A percentile compares a stretch with the other conserved stretches of the same genome.
Evolutionary conservation across 805 yeast species (phyloP).

Genomic region (Kockiozyma suomiensis): DNA sequence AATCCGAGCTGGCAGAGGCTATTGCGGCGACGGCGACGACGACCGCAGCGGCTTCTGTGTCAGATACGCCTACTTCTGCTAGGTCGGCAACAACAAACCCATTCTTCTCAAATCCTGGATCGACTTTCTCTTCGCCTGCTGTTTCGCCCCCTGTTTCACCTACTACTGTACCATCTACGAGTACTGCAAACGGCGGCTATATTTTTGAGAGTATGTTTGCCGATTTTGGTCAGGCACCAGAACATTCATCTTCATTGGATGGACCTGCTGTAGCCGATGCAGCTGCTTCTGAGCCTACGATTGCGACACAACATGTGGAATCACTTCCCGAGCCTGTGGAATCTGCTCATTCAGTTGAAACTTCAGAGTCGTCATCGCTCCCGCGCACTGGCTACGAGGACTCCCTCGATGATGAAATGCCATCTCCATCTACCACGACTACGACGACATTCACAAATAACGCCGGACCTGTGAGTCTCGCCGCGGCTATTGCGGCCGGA

Average conservation of each 20-base stretch:
- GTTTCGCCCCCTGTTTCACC: constrained; percentile 29
- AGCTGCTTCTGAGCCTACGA: background rate
- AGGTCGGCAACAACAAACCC: constrained; percentile 13
- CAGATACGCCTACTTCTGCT: background rate
- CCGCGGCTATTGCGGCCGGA: constrained; percentile 11
- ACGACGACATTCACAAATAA: constrained; percentile 11
- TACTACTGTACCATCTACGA: background rate
- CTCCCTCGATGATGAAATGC: constrained; percentile 24
- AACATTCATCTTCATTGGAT: background rate
- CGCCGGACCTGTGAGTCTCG: constrained; percentile 2
- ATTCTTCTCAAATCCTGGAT: constrained; percentile 33
- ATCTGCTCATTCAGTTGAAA: constrained; percentile 7
- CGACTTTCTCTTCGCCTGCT: constrained; percentile 32
- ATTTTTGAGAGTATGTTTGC: constrained; percentile 27
- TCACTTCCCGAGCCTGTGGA: background rate
- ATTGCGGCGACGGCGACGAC: constrained; percentile 17
- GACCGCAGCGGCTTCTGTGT: constrained; percentile 18
- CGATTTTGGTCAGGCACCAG: constrained; percentile 2
- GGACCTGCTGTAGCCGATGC: background rate
- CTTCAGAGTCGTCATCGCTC: constrained; percentile 21
- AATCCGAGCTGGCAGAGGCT: constrained; percentile 25
- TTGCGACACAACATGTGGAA: background rate
- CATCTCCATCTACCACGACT: constrained; percentile 29
- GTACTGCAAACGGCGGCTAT: constrained; percentile 23
- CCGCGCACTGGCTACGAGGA: constrained; percentile 17